Base-by-base conservation (phyloP, 306 rosid genomes). In the Parietaria judaica region DNA sequence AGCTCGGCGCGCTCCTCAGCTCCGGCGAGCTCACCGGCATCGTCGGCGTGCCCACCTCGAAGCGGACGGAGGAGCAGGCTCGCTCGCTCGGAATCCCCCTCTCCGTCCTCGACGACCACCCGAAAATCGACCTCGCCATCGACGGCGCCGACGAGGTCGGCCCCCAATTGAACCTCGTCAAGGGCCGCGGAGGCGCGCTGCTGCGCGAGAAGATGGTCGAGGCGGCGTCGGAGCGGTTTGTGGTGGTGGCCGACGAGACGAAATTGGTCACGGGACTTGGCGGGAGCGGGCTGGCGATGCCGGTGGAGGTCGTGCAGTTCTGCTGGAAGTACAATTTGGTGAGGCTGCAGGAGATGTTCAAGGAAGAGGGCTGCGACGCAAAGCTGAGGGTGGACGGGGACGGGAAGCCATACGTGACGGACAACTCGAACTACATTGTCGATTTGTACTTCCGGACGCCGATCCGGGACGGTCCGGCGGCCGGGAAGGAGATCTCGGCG, bases 81-180 rank as follows among this genome's bases (percentile, higher is more conserved):
- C 81, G 94, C 13, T 75, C 82, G 10, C 74, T 88, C 55, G 90
- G 84, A 8, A 85, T 88, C 52, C 96, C 96, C 0, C 89, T 88
- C 49, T 88, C 96, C 5, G 54, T 88, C 62, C 89, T 88, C 56
- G 88, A 88, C 58, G 77, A 85, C 53, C 86, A 88, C 54, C 90
- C 96, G 2, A 63, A 56, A 41, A 74, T 88, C 54, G 96, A 88
- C 67, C 78, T 88, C 46, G 94, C 94, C 56, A 85, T 88, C 54
- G 96, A 88, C 36, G 96, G 96, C 56, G 94, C 96, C 2, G 96
- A 85, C 3, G 96, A 88, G 79, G 96, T 88, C 1, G 94, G 85
- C 74, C 96, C 88, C 1, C 67, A 74, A 48, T 86, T 88, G 2
- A 82, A 88, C 56, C 66, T 88, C 14, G 96, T 88, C 52, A 88